These are phyloP conservation scores for Boletus hoseneyae DNA, from an alignment of 1,284 basidiomycete genomes.

Conservation along the genomic window DNA sequence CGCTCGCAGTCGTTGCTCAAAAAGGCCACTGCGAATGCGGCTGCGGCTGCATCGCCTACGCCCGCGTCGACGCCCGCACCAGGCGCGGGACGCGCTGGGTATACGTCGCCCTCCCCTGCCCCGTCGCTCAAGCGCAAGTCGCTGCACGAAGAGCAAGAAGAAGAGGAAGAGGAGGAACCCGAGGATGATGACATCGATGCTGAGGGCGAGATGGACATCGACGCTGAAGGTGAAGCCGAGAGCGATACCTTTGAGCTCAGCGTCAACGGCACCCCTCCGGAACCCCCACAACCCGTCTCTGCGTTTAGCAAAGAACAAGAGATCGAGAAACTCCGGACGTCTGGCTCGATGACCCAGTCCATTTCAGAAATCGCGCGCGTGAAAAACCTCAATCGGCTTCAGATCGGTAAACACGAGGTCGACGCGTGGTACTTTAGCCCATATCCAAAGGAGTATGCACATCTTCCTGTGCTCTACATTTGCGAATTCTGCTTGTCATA, in stretches of 20 bases:
- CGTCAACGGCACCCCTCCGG: slow-evolving; percentile 40
- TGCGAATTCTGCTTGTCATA: slow-evolving; percentile 98
- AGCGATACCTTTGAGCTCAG: slow-evolving; percentile 57
- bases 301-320: slow-evolving; percentile 94
- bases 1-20: slow-evolving; percentile 61
- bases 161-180: slow-evolving; percentile 54
- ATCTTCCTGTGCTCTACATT: slow-evolving; percentile 92
- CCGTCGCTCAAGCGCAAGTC: slow-evolving; percentile 64
- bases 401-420: slow-evolving; percentile 95
- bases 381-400: slow-evolving; percentile 96
- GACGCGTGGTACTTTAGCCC: slow-evolving; percentile 99
- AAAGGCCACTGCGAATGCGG: slow-evolving; percentile 75
- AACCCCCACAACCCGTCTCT: slow-evolving; percentile 45
- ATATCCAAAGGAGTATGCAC: slow-evolving; percentile 96
- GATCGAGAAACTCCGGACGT: slow-evolving; percentile 96
- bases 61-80: slow-evolving; percentile 48
- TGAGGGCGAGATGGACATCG: slow-evolving; percentile 47
- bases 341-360: slow-evolving; percentile 98
- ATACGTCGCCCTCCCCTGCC: slow-evolving; percentile 57
- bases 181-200: slow-evolving; percentile 59
- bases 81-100: slow-evolving; percentile 38
- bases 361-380: slow-evolving; percentile 97
- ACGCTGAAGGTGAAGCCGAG: slow-evolving; percentile 46
- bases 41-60: slow-evolving; percentile 47
- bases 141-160: slow-evolving; percentile 55